phyloP scores from a whole-genome alignment of 225 moss, liverwort and hornwort species.

The Physcomitrium patens region DNA sequence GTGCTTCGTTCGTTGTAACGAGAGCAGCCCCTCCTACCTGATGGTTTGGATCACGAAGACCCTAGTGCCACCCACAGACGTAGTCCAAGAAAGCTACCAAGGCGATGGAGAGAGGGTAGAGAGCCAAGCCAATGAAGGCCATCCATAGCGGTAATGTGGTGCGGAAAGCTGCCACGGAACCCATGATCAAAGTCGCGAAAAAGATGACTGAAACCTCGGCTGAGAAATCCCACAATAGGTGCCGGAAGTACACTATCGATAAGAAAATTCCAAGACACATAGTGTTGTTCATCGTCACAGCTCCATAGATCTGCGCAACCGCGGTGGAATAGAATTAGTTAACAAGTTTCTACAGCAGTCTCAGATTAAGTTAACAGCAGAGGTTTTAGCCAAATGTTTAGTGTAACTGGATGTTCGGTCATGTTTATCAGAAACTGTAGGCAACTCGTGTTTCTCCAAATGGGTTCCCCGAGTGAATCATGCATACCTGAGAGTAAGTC shows the following conservation, averaged over 20 bases:
- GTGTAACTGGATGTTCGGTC: no score
- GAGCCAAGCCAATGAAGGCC: conserved; percentile 74
- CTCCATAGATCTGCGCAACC: conserved; percentile 78
- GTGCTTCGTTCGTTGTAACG: no score
- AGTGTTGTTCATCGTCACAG: conserved; percentile 99
- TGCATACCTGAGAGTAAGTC: conserved; percentile 87
- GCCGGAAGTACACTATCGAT: conserved; percentile 75
- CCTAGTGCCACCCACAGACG: conserved; percentile 79
- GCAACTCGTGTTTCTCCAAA: not conserved
- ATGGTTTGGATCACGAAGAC: not conserved
- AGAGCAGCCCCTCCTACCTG: no score
- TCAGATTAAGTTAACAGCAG: not conserved
- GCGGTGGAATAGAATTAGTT: not conserved
- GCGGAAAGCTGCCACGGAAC: conserved; percentile 67
- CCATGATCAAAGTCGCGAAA: conserved; percentile 77
- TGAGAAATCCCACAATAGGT: conserved; percentile 90
- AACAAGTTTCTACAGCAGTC: not conserved
- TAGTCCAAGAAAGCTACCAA: conserved; percentile 89
- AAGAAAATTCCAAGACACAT: conserved; percentile 92
- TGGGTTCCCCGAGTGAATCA: not conserved
- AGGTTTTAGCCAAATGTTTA: not conserved
- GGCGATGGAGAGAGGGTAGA: conserved; percentile 82
- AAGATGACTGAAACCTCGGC: conserved; percentile 88
- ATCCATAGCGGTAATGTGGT: conserved; percentile 91
- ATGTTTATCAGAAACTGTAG: no score